Base-by-base conservation (phyloP, 2,329 filamentous ascomycete genomes). In the Calonectria naviculata region DNA sequence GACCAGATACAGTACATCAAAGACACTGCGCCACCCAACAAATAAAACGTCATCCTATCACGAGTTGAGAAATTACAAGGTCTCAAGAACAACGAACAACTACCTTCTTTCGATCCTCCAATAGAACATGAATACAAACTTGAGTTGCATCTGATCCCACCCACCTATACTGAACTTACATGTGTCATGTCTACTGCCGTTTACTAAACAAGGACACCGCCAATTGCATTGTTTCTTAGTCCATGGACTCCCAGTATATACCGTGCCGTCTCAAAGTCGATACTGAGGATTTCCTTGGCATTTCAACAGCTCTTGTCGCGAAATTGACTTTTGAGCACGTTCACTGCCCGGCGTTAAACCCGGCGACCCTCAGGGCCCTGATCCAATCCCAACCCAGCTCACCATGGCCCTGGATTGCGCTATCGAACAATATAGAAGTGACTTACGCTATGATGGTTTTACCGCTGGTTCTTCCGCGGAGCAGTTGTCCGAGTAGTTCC, bases 331-430 rank as follows among this genome's bases (percentile, higher is more conserved):
- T 58, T 28, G 34, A 19, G 52, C 42, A 65, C 49, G 63, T 73
- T 42, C 15, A 36, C 65, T 29, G 21, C 44, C 70, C 70, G 75
- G 67, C 62, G 64, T 75, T 58, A 75, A 78, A 75, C 60, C 73
- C 73, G 75, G 71, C 68, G 71, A 46, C 69, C 65, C 54, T 72
- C 73, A 68, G 49, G 54, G 65, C 34, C 68, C 71, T 70, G 74
- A 70, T 29, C 54, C 67, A 47, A 52, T 49, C 31, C 49, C 56
- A 31, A 21, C 36, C 58, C 38, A n/a, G 62, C 58, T 60, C 47
- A 64, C 17, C 17, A 17, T 44, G 15, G n/a, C 41, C 29, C 17
- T 49, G 26, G 41, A 66, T 56, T 66, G 63, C 56, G 56, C 65
- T 70, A 58, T 31, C 46, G 63, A 36, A 19, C n/a, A 60, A 41